phyloP scores from a whole-genome alignment of 2,329 filamentous ascomycete species.

The Erysiphe neolycopersici region DNA sequence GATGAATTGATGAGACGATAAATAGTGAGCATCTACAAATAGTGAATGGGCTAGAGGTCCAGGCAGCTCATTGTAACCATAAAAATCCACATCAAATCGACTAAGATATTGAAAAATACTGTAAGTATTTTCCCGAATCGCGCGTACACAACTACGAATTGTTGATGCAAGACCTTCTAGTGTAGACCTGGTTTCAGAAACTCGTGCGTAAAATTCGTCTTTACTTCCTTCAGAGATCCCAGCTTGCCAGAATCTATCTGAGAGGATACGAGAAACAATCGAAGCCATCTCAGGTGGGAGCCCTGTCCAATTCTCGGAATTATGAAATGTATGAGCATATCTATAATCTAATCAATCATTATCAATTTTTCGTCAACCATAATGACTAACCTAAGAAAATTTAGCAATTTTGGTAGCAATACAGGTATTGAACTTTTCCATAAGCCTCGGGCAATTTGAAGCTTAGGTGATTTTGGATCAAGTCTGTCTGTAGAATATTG shows the following conservation, averaged over 20 bases:
- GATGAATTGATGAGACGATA: conserved; percentile 82
- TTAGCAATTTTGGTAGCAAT: conserved; percentile 64
- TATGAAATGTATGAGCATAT: conserved; percentile 77
- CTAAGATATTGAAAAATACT: conserved; percentile 88
- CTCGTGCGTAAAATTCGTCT: conserved; percentile 85
- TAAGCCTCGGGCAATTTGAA: conserved; percentile 49
- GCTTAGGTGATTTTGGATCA: conserved; percentile 43
- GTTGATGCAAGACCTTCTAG: conserved; percentile 87
- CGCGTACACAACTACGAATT: conserved; percentile 65
- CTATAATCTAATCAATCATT: conserved; percentile 16
- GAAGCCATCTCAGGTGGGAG: conserved; percentile 49
- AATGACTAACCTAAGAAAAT: conserved; percentile 32
- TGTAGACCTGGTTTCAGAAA: conserved; percentile 66
- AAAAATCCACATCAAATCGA: conserved; percentile 64
- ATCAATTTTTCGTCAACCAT: neutral
- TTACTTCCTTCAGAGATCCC: conserved; percentile 89
- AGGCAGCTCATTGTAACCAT: conserved; percentile 65
- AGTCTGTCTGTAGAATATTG: conserved; percentile 78
- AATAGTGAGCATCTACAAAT: conserved; percentile 52
- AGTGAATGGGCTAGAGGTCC: conserved; percentile 60
- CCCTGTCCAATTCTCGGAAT: conserved; percentile 57
- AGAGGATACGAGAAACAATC: conserved; percentile 60
- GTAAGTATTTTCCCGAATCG: conserved; percentile 80
- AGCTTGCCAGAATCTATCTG: conserved; percentile 93
- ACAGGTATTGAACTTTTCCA: conserved; percentile 64